Conservation (phyloP, 108 stramenopile species). For the Nitzschia sp. region DNA sequence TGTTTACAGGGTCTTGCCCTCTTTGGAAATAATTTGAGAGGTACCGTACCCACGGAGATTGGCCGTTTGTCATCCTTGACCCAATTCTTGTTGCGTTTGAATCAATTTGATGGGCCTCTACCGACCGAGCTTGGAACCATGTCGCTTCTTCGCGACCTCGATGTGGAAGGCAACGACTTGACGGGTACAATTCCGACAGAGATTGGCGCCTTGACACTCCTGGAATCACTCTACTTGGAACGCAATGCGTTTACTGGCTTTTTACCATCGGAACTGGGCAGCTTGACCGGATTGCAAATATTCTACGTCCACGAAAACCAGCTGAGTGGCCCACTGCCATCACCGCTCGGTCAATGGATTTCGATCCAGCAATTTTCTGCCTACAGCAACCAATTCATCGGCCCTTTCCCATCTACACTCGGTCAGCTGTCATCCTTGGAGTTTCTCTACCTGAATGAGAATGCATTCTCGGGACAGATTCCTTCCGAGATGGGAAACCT, state of each 20-base stretch:
- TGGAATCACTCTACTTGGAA: neutral
- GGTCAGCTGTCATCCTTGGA: constrained; percentile 35
- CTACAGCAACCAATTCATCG: constrained; percentile 7
- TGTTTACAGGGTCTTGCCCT: neutral
- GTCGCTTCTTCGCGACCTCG: neutral
- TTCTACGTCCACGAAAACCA: neutral
- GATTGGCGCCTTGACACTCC: neutral
- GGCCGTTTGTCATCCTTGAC: neutral
- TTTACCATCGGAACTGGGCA: neutral
- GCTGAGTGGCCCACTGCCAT: neutral
- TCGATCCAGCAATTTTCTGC: neutral
- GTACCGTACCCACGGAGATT: neutral
- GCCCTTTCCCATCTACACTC: constrained; percentile 38
- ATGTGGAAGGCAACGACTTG: neutral
- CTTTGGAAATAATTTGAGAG: neutral
- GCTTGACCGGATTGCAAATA: neutral
- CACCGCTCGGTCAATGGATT: neutral
- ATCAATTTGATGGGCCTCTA: neutral
- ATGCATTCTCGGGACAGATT: constrained; percentile 35
- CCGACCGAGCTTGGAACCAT: neutral
- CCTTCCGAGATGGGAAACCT: constrained; percentile 14
- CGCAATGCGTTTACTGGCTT: neutral
- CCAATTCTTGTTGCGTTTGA: neutral
- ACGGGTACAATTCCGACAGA: constrained; percentile 8
- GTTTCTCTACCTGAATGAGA: constrained; percentile 47